Evolutionary conservation across 164 flowering plant genomes (phyloP), one percentile per base, ranked within the genome.

Genomic region (Magnolia sinica): DNA sequence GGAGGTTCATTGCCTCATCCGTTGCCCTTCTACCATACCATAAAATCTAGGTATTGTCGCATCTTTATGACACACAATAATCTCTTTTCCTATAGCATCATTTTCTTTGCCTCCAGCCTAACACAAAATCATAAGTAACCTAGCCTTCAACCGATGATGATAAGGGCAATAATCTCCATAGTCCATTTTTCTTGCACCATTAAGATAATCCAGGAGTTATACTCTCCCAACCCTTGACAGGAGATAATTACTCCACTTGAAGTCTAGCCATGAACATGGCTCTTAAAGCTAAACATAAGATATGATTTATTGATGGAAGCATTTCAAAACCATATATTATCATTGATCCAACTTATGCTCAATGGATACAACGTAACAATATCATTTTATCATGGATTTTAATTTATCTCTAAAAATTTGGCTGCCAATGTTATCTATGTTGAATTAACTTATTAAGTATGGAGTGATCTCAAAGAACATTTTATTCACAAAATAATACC

Each of bases 381-480:
- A 2, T 72, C 4, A 18, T 73, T 7, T 59, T 58, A 1, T 73
- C 75, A 14, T 73, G 75, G 68, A 73, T 59, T 52, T n/a, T 73
- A 3, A 73, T 23, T 31, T 59, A 6, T 73, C 4, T 58, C 63
- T 49, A 73, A 58, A 18, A 52, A 73, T 18, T 8, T 73, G 18
- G 2, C 50, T 7, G 67, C 20, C 0, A 72, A 65, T 49, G 64
- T 61, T 2, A 73, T 59, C 13, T 73, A 73, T 63, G 68, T n/a
- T 58, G 67, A 58, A 13, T n/a, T 50, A 13, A 20, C 66, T 0
- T 4, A 22, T 58, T 50, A 61, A 20, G 68, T 61, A 8, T 73
- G 75, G 75, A 58, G 16, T 10, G 75, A 73, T 61, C 50, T 73
- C 14, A 61, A 73, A 14, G 75, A 73, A 10, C 11, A 68, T 3